Evolutionary conservation across 1,139 yeast genomes (phyloP).

Genomic region (Scheffersomyces quercinus): DNA sequence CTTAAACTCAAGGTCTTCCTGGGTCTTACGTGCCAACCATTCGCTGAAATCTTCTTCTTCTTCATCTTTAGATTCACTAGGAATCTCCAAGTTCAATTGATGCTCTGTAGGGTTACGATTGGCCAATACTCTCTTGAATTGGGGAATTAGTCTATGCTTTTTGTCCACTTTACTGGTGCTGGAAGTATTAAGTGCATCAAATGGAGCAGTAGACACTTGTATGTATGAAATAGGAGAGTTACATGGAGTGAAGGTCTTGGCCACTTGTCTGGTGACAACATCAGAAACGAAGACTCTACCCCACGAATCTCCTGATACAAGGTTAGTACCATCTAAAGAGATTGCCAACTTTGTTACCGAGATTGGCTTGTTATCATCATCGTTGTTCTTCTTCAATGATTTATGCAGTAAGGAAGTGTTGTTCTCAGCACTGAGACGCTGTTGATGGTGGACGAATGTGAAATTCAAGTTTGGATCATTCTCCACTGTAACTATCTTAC

Average conservation of each 20-base stretch:
- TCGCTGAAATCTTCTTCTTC: constrained; percentile 22
- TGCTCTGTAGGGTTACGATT: constrained; percentile 48
- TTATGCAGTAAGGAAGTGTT: constrained; percentile 12
- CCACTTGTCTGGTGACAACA: constrained; percentile 73
- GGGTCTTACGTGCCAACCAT: constrained; percentile 50
- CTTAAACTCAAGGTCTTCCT: constrained; percentile 54
- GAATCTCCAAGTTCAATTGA: constrained; percentile 50
- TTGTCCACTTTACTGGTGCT: constrained; percentile 29
- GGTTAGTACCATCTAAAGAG: constrained; percentile 73
- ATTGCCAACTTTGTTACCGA: constrained; percentile 54
- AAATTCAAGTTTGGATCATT: constrained; percentile 50
- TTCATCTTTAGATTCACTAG: constrained; percentile 13
- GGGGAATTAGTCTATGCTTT: constrained; percentile 49
- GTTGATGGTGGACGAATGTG: constrained; percentile 62
- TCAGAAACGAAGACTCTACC: constrained; percentile 76
- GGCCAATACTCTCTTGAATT: constrained; percentile 58
- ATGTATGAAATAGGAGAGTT: constrained; percentile 37
- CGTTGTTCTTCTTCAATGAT: constrained; percentile 4
- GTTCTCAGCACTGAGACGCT: constrained; percentile 18
- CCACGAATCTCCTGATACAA: constrained; percentile 70
- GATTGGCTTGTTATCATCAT: constrained; percentile 10
- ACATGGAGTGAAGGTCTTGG: constrained; percentile 62
- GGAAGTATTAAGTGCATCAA: constrained; percentile 10
- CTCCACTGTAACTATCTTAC: constrained; percentile 52
- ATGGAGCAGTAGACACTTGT: constrained; percentile 13